Percentiles rank a stretch among this genome's conserved stretches.
These are phyloP conservation scores for Rhododendron griersonianum DNA, from an alignment of 148 eudicot genomes.

Conservation along the genomic window DNA sequence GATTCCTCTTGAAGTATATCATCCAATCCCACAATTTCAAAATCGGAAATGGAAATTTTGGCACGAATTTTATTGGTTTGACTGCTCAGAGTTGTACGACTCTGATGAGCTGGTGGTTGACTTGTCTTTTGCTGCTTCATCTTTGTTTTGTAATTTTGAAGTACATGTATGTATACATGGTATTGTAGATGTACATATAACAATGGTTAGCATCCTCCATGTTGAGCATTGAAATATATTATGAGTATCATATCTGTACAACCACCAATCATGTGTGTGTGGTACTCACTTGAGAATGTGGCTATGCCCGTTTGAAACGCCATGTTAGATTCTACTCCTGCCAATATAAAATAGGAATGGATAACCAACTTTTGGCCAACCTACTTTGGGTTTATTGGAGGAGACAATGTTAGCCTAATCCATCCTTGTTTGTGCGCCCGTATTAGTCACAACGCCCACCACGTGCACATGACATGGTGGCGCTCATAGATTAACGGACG, in stretches of 20 bases:
- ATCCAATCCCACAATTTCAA: neutral
- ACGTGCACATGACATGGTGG: neutral
- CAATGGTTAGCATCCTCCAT: neutral
- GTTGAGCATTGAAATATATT: neutral
- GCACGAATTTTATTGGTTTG: conserved; percentile 18
- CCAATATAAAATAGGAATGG: neutral
- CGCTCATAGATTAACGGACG: neutral
- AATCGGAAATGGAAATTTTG: neutral
- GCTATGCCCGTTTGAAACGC: neutral
- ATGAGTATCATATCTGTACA: neutral
- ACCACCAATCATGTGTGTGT: neutral
- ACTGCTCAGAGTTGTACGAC: conserved; percentile 13
- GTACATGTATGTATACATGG: neutral
- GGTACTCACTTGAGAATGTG: neutral
- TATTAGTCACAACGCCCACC: neutral
- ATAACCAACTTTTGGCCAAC: neutral
- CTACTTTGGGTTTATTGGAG: neutral
- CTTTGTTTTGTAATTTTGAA: neutral
- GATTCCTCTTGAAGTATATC: neutral
- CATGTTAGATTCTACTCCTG: neutral
- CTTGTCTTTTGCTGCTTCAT: conserved; percentile 4
- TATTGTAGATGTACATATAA: neutral
- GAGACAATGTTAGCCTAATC: neutral
- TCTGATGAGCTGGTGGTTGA: conserved; percentile 5
- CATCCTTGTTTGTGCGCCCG: neutral